phyloP scores from a whole-genome alignment of 1,284 basidiomycete genomes.

The Tilletia caries region DNA sequence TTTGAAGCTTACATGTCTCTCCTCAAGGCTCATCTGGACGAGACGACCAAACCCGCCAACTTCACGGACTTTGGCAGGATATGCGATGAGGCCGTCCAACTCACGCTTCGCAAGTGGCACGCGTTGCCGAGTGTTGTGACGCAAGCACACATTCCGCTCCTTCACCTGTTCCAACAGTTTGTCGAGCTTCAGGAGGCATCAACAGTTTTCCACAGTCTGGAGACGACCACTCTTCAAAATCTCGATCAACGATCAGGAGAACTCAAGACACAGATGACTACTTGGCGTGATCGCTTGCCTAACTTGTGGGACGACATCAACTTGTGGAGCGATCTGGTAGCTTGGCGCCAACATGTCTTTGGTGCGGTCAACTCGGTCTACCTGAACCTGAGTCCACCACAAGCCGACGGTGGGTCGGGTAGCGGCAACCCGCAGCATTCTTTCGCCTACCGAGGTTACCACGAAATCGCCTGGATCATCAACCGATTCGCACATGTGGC shows the following conservation, averaged over 20 bases:
- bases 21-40: slow-evolving; percentile 58
- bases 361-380: slow-evolving; percentile 96
- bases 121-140: slow-evolving; percentile 81
- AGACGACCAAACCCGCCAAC: slow-evolving; percentile 22
- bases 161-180: slow-evolving; percentile 98
- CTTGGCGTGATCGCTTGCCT: slow-evolving; percentile 94
- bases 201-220: slow-evolving; percentile 76
- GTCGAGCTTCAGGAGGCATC: slow-evolving; percentile 92
- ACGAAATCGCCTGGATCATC: slow-evolving; percentile 99
- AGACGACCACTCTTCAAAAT: slow-evolving; percentile 80
- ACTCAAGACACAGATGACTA: slow-evolving; percentile 66
- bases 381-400: slow-evolving; percentile 67
- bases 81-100: slow-evolving; percentile 93
- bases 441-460: slow-evolving; percentile 95
- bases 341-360: slow-evolving; percentile 88
- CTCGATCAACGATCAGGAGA: slow-evolving; percentile 92
- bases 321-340: slow-evolving; percentile 96
- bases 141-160: slow-evolving; percentile 83
- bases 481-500: slow-evolving; percentile 99
- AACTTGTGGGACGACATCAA: slow-evolving; percentile 97
- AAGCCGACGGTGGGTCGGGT: slow-evolving; percentile 44
- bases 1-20: slow-evolving; percentile 94
- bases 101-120: slow-evolving; percentile 94
- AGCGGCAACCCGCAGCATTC: slow-evolving; percentile 58
- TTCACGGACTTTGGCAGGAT: slow-evolving; percentile 58